Conservation (phyloP, 345 rosid genomes). For the Triadica sebifera region DNA sequence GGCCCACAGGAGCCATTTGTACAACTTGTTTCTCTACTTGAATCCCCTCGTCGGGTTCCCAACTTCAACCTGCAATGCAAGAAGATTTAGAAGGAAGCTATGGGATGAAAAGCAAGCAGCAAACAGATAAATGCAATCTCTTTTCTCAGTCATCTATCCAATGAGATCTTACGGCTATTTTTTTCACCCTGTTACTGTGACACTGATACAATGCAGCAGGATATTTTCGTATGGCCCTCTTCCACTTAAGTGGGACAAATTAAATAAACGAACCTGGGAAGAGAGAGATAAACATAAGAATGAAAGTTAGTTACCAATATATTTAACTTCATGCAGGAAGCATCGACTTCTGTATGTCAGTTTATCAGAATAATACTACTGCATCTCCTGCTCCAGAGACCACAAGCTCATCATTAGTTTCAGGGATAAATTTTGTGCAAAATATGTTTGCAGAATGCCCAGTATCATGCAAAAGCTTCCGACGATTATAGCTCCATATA, state of each 20-base stretch:
- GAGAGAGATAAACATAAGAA: not conserved
- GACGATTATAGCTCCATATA: constrained; percentile 70
- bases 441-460: constrained; percentile 89
- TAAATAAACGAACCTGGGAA: constrained; percentile 75
- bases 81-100: constrained; percentile 14
- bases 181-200: constrained; percentile 90
- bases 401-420: constrained; percentile 89
- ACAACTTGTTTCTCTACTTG: constrained; percentile 48
- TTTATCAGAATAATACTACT: constrained; percentile 49
- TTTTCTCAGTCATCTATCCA: constrained; percentile 10
- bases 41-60: constrained; percentile 83
- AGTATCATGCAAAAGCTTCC: constrained; percentile 81
- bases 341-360: constrained; percentile 10
- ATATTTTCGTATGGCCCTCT: constrained; percentile 57
- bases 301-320: constrained; percentile 11
- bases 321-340: constrained; percentile 5
- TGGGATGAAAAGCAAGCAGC: constrained; percentile 17
- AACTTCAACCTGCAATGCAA: constrained; percentile 64
- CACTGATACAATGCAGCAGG: constrained; percentile 81
- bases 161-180: constrained; percentile 71
- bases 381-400: constrained; percentile 98
- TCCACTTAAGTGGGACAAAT: constrained; percentile 55
- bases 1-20: constrained; percentile 68
- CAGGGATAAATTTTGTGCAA: constrained; percentile 92
- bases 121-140: not conserved